Evolutionary conservation across 1,139 yeast genomes (phyloP), one percentile per base, ranked within the genome.

Genomic region (Geotrichum histeridarum): DNA sequence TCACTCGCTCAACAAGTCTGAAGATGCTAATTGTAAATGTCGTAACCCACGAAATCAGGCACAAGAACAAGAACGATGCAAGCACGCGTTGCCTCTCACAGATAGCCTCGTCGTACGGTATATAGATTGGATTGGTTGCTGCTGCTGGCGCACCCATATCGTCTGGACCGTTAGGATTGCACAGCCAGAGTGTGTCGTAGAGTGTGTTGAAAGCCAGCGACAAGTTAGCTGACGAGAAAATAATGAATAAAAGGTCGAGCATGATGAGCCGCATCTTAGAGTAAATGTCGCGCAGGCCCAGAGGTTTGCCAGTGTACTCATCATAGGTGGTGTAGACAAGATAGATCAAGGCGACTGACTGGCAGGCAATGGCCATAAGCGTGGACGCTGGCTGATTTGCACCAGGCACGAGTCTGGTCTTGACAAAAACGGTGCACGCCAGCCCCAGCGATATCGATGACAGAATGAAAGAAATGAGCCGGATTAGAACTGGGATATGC

Each of bases 141-240:
- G 9, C n/a, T 18, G 18, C 22, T 14, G 17, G 7, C 31, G 35
- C 18, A 33, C 30, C 11, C 32, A 31, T 42, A 27, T 4, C 8
- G 15, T 27, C 48, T 17, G 43, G 43, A 2, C 8, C 8, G 12
- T 35, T 48, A 15, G 43, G 43, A 5, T 55, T 60, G 68, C 97
- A 91, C 7, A 87, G 91, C 96, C 97, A 90, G 61, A 82, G 79
- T 50, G 77, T 77, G 67, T 89, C 96, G 67, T 76, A 86, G 53
- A 90, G 73, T 1, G 96, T 84, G 67, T 89, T 85, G 71, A 90
- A 89, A 1, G 96, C 81, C 49, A 91, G 76, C 8, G 96, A 82
- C 57, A 91, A 71, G 67, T 89, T 90, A 1, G 97, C 96, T 50
- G 95, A 82, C n/a, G 90, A 82, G 65, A 90, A 87, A n/a, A 91